Evolutionary conservation across 176 grass and related monocot genomes (phyloP).

Genomic region (Chloris gayana): DNA sequence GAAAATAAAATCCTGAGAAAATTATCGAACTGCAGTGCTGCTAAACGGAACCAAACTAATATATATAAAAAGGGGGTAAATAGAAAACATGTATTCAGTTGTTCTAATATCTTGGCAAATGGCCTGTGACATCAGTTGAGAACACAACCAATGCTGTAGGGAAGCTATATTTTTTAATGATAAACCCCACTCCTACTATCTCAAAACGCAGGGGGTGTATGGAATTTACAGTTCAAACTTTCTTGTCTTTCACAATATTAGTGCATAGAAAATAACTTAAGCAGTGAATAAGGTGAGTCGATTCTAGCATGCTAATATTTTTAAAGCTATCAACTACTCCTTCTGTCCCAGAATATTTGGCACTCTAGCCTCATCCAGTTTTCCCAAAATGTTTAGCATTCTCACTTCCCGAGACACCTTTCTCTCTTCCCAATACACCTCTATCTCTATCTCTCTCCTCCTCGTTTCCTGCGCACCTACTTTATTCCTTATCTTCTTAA

Average conservation of each 20-base stretch:
- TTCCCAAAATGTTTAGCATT: too few species aligned
- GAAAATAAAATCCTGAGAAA: conserved; percentile 6
- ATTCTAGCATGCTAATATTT: not conserved
- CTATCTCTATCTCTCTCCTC: too few species aligned
- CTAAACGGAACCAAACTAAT: conserved; percentile 12
- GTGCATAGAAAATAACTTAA: not conserved
- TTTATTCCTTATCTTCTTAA: too few species aligned
- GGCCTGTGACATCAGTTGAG: not conserved
- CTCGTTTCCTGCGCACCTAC: too few species aligned
- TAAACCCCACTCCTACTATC: not conserved
- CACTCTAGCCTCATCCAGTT: too few species aligned
- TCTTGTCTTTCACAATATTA: not conserved
- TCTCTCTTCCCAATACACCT: too few species aligned
- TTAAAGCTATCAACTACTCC: not conserved
- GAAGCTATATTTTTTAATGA: not conserved
- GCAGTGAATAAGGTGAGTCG: not conserved
- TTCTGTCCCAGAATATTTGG: too few species aligned
- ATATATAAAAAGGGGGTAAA: not conserved
- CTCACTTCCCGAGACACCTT: too few species aligned
- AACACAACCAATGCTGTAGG: not conserved
- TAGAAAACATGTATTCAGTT: not conserved
- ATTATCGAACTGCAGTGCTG: not conserved
- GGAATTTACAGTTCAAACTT: not conserved
- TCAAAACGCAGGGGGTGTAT: not conserved
- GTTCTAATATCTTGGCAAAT: not conserved